Conservation (phyloP, 805 yeast genomes). For the Dipodascopsis uninucleata region DNA sequence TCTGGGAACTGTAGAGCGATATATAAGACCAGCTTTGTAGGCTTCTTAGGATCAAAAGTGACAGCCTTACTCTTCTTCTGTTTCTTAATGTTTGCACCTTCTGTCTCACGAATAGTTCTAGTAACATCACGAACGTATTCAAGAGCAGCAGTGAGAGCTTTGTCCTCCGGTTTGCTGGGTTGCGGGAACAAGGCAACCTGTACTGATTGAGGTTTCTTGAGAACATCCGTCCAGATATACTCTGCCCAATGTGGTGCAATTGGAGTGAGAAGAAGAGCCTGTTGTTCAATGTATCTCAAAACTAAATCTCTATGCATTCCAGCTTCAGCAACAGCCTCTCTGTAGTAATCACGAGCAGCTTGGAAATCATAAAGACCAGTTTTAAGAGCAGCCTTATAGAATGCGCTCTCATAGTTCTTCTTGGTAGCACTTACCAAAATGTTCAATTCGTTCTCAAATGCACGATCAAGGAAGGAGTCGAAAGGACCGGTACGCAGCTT, state of each 20-base stretch:
- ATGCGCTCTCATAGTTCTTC: slow-evolving; percentile 64
- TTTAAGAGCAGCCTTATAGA: slow-evolving; percentile 86
- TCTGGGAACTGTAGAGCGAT: slow-evolving; percentile 83
- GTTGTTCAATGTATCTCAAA: slow-evolving; percentile 77
- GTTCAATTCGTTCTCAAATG: slow-evolving; percentile 94
- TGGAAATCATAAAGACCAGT: slow-evolving; percentile 91
- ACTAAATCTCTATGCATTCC: slow-evolving; percentile 84
- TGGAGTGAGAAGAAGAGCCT: slow-evolving; percentile 81
- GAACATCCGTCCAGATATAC: slow-evolving; percentile 77
- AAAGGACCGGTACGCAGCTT: slow-evolving; percentile 40
- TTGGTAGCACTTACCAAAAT: slow-evolving; percentile 68
- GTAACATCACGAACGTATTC: slow-evolving; percentile 74
- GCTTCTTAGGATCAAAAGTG: slow-evolving; percentile 69
- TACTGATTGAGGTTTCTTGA: slow-evolving; percentile 61
- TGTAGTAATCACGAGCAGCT: slow-evolving; percentile 91
- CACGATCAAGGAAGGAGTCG: slow-evolving; percentile 72
- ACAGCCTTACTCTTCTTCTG: slow-evolving; percentile 82
- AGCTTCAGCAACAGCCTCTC: slow-evolving; percentile 61
- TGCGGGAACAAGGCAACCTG: slow-evolving; percentile 80
- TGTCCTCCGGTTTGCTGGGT: slow-evolving; percentile 62
- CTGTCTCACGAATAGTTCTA: slow-evolving; percentile 88
- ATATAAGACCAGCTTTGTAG: slow-evolving; percentile 68
- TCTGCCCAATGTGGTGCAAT: slow-evolving; percentile 96
- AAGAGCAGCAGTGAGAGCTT: slow-evolving; percentile 60
- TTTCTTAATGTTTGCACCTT: slow-evolving; percentile 73